Conservation (phyloP, 768 basidiomycete species). For the Cystofilobasidium bisporidii region DNA sequence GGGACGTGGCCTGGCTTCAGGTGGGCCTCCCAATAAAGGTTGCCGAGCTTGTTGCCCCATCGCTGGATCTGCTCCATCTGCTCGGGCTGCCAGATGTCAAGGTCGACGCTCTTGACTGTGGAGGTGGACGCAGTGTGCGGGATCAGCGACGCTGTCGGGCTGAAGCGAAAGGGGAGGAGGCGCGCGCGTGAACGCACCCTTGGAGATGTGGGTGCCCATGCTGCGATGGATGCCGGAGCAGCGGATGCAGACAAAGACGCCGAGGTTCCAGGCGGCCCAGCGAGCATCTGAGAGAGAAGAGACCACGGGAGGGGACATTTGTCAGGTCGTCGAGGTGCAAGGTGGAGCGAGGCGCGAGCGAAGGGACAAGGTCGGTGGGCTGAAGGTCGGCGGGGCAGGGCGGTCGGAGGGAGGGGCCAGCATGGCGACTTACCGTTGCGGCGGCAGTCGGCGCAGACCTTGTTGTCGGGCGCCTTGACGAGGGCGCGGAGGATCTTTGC, state of each 20-base stretch:
- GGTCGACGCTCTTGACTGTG: conserved; percentile 83
- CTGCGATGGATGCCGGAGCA: conserved; percentile 96
- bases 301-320: too few relatives aligned
- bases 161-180: not conserved
- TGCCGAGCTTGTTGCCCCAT: conserved; percentile 90
- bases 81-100: conserved; percentile 94
- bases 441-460: conserved; percentile 91
- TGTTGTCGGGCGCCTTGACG: conserved; percentile 82
- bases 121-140: not conserved
- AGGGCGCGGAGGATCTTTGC: conserved; percentile 71
- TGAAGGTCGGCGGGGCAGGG: not conserved
- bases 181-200: conserved; percentile 43
- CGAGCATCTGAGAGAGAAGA: conserved; percentile 62
- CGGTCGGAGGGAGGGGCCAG: not conserved
- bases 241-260: conserved; percentile 83
- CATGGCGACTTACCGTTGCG: conserved; percentile 60
- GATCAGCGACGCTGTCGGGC: conserved; percentile 1
- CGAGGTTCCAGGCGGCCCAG: conserved; percentile 97
- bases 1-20: conserved; percentile 82
- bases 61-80: conserved; percentile 83
- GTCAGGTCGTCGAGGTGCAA: not conserved
- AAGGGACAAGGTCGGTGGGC: not conserved
- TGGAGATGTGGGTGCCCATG: conserved; percentile 97
- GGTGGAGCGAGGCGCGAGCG: not conserved
- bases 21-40: conserved; percentile 95